phyloP scores from a whole-genome alignment of 768 basidiomycete species.

The Suillus subluteus region DNA sequence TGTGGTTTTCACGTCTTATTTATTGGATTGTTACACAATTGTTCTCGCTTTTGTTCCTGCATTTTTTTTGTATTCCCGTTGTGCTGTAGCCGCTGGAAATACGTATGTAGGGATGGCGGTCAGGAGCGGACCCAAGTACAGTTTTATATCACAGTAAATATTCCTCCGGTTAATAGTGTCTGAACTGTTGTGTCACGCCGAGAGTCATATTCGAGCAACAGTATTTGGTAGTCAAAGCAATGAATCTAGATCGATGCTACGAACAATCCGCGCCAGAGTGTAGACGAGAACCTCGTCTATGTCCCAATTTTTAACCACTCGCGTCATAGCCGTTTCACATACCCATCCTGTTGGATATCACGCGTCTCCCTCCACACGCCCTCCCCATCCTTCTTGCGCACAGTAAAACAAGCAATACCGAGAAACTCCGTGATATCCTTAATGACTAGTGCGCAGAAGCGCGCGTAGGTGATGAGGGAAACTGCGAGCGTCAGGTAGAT shows the following conservation, averaged over 20 bases:
- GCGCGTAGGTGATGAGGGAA: conserved; percentile 70
- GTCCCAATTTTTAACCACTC: conserved; percentile 5
- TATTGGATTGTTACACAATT: background rate
- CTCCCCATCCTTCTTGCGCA: conserved; percentile 77
- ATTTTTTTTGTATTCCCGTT: no score
- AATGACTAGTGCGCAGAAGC: conserved; percentile 85
- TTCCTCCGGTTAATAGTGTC: background rate
- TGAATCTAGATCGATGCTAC: background rate
- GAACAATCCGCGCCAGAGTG: background rate
- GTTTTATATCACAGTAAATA: background rate
- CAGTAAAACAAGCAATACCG: conserved; percentile 95
- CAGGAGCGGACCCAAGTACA: background rate
- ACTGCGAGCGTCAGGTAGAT: conserved; percentile 72
- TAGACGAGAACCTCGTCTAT: background rate
- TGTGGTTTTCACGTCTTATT: background rate
- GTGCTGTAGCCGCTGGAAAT: no score
- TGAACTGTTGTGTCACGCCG: no score
- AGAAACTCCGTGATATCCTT: conserved; percentile 86
- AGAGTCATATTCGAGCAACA: background rate
- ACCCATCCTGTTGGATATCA: conserved; percentile 30
- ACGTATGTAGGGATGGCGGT: no score
- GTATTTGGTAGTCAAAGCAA: background rate
- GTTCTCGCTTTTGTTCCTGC: background rate
- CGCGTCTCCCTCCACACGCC: conserved; percentile 59
- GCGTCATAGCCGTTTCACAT: conserved; percentile 24